Evolutionary conservation across 208 protist genomes (phyloP).

Genomic region (Phytomonas serpens): DNA sequence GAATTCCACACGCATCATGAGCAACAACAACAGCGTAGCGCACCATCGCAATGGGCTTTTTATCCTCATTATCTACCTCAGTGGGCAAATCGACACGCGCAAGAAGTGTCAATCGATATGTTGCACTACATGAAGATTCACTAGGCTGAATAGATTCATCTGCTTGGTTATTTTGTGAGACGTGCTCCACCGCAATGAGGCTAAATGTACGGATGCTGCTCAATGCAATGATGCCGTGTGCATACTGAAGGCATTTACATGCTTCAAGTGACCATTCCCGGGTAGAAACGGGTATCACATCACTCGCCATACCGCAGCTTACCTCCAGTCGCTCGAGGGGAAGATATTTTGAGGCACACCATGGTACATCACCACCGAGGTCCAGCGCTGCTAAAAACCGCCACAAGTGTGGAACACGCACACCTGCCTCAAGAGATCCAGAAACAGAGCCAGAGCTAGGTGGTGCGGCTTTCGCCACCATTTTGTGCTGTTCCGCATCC

Average conservation of each 20-base stretch:
- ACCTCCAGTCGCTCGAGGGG: slow-evolving; percentile 14
- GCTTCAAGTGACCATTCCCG: background rate
- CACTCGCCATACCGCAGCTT: background rate
- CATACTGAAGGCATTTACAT: slow-evolving; percentile 11
- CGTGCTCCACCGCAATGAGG: slow-evolving; percentile 35
- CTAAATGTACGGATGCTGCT: slow-evolving; percentile 64
- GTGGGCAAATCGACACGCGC: slow-evolving; percentile 47
- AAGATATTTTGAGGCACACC: slow-evolving; percentile 67
- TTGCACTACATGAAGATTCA: background rate
- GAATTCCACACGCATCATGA: slow-evolving; percentile 59
- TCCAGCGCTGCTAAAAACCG: slow-evolving; percentile 51
- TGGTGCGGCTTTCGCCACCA: background rate
- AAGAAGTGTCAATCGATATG: slow-evolving; percentile 28
- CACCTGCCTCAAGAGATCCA: background rate
- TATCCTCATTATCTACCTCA: slow-evolving; percentile 67
- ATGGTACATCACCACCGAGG: slow-evolving; percentile 63
- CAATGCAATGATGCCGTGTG: slow-evolving; percentile 55
- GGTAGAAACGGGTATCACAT: background rate
- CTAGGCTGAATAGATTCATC: background rate
- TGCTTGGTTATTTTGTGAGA: slow-evolving; percentile 4
- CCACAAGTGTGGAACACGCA: slow-evolving; percentile 4
- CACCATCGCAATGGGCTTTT: slow-evolving; percentile 69
- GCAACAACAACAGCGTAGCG: slow-evolving; percentile 53
- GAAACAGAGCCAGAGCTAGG: background rate
- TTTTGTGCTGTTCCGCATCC: background rate